Evolutionary conservation across 805 yeast genomes (phyloP).

Genomic region (Danielia oregonensis): DNA sequence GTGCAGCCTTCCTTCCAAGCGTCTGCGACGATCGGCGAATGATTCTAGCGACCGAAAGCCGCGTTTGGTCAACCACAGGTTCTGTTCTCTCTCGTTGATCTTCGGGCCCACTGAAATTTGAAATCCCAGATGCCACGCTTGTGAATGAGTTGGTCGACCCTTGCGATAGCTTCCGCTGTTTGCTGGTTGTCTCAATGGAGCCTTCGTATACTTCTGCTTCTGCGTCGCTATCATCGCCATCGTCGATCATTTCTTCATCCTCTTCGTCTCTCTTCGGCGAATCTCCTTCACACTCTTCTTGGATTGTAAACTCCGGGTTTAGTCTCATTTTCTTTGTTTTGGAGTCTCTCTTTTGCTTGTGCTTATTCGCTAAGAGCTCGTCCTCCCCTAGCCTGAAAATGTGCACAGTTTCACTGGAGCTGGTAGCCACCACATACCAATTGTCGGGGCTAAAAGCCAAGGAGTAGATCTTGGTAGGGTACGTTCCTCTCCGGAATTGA

Average conservation of each 20-base stretch:
- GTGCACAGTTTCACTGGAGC: conserved; percentile 90
- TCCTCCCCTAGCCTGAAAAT: conserved; percentile 70
- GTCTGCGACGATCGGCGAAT: conserved; percentile 75
- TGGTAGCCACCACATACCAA: conserved; percentile 71
- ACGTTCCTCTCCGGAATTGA: conserved; percentile 83
- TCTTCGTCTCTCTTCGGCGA: conserved; percentile 20
- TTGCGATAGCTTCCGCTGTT: conserved; percentile 37
- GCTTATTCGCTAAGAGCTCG: conserved; percentile 38
- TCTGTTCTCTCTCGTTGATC: conserved; percentile 34
- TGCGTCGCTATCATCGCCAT: conserved; percentile 18
- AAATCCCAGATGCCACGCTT: conserved; percentile 29
- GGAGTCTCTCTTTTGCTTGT: conserved; percentile 23
- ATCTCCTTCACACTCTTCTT: conserved; percentile 21
- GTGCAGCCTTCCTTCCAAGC: conserved; percentile 78
- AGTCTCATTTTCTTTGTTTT: conserved; percentile 6
- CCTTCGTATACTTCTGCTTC: conserved; percentile 30
- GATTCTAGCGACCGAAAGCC: conserved; percentile 71
- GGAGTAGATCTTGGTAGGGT: conserved; percentile 76
- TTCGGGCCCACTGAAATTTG: conserved; percentile 18
- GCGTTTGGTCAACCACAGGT: conserved; percentile 66
- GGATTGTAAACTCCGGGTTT: conserved; percentile 21
- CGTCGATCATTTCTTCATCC: conserved; percentile 19
- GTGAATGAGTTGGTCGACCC: conserved; percentile 34
- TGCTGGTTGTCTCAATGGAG: conserved; percentile 22
- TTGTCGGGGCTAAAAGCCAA: conserved; percentile 72